Percentiles rank a stretch among this genome's conserved stretches.
These are phyloP conservation scores for Fusarium avenaceum DNA, from an alignment of 2,329 filamentous ascomycete species.

Conservation along the genomic window DNA sequence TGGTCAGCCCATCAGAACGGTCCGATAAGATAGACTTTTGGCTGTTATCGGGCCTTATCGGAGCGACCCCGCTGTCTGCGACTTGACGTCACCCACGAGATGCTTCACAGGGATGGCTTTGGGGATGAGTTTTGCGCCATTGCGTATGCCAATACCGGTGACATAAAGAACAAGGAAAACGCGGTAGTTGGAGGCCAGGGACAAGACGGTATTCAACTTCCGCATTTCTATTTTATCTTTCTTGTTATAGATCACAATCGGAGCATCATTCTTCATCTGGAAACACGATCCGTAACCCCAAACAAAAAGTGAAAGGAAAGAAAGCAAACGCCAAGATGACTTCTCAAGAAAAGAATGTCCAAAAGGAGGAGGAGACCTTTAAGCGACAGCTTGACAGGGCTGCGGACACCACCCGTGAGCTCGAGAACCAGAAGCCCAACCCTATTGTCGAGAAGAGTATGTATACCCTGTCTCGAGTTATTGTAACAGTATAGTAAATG, in stretches of 20 bases:
- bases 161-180: slow-evolving; percentile 36
- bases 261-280: slow-evolving; percentile 19
- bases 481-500: neutral
- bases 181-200: slow-evolving; percentile 1
- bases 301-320: neutral
- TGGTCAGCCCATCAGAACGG: slow-evolving; percentile 43
- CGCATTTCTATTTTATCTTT: slow-evolving; percentile 2
- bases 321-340: slow-evolving; percentile 28
- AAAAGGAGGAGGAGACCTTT: slow-evolving; percentile 50
- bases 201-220: slow-evolving; percentile 20
- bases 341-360: slow-evolving; percentile 26
- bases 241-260: slow-evolving; percentile 1
- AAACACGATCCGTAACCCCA: slow-evolving; percentile 7
- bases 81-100: slow-evolving; percentile 44
- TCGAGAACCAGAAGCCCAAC: slow-evolving; percentile 49
- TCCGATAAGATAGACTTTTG: slow-evolving; percentile 45
- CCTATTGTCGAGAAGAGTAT: slow-evolving; percentile 61
- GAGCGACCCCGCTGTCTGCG: slow-evolving; percentile 33
- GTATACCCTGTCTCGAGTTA: neutral
- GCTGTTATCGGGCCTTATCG: slow-evolving; percentile 44
- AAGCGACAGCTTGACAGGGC: slow-evolving; percentile 62
- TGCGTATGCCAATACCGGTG: slow-evolving; percentile 44
- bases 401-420: slow-evolving; percentile 54
- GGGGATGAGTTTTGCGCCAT: slow-evolving; percentile 29
- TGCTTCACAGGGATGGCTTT: slow-evolving; percentile 29